Percentiles rank a stretch among this genome's conserved stretches.
Evolutionary conservation across 2,329 filamentous ascomycete genomes (phyloP).

Genomic region (Aspergillus sp.): DNA sequence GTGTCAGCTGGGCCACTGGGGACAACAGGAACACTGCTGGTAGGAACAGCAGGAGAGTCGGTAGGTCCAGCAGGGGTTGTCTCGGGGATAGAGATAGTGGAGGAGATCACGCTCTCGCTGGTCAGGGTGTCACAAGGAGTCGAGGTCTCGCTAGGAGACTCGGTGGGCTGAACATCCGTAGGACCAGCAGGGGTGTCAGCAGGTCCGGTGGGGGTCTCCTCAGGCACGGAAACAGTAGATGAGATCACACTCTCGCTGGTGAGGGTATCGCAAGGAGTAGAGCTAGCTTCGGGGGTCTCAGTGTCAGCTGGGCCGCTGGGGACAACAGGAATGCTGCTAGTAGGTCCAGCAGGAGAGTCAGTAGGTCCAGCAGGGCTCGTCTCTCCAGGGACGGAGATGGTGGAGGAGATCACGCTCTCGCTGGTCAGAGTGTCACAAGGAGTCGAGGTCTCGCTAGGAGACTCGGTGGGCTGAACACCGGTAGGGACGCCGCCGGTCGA

Average conservation of each 20-base stretch:
- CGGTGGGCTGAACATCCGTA: background rate
- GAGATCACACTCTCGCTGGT: background rate
- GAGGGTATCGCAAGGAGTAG: background rate
- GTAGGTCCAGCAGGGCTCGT: background rate
- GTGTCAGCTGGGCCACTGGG: background rate
- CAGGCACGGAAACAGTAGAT: background rate
- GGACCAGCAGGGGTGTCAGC: conserved; percentile 10
- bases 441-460: conserved; percentile 3
- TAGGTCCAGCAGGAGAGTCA: background rate
- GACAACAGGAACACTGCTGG: background rate
- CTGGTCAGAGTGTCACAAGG: background rate
- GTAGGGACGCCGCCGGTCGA: background rate
- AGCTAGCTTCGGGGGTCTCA: conserved; percentile 4
- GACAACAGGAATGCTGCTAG: background rate
- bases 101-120: conserved; percentile 13
- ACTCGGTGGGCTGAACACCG: background rate
- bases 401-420: background rate
- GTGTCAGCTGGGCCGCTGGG: background rate
- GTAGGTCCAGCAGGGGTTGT: background rate
- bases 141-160: conserved; percentile 5
- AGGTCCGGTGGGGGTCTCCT: background rate
- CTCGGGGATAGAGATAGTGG: conserved; percentile 3
- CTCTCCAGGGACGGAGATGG: conserved; percentile 1
- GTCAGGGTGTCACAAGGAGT: background rate
- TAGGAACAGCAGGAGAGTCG: background rate